These are phyloP conservation scores for Ogataea hybrid DNA, from an alignment of 1,139 yeast genomes.

Conservation along the genomic window DNA sequence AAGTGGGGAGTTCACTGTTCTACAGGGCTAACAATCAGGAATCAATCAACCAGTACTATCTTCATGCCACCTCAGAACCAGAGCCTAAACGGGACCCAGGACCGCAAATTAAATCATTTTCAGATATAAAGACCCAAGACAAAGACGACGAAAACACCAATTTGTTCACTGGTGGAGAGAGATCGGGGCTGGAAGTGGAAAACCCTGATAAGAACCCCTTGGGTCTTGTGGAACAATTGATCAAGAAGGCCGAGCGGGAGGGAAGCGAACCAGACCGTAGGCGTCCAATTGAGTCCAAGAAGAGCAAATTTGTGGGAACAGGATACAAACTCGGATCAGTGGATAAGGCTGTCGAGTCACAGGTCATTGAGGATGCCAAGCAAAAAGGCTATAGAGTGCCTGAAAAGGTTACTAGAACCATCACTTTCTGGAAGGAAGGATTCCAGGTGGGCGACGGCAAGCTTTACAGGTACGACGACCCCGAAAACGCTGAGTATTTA, in stretches of 20 bases:
- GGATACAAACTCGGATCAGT: conserved; percentile 81
- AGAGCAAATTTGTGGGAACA: conserved; percentile 54
- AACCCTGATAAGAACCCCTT: conserved; percentile 63
- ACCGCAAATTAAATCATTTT: conserved; percentile 36
- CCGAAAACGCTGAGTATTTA: conserved; percentile 72
- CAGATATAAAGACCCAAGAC: conserved; percentile 33
- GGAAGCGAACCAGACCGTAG: conserved; percentile 36
- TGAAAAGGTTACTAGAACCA: conserved; percentile 62
- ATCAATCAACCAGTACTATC: conserved; percentile 21
- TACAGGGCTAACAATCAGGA: conserved; percentile 13
- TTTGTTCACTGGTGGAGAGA: conserved; percentile 94
- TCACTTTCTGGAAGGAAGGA: conserved; percentile 96
- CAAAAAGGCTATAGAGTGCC: conserved; percentile 36
- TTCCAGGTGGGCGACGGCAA: conserved; percentile 93
- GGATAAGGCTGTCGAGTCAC: conserved; percentile 43
- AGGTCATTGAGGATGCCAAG: conserved; percentile 28
- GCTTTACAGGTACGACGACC: conserved; percentile 85
- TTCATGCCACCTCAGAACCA: conserved; percentile 18
- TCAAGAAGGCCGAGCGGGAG: conserved; percentile 57
- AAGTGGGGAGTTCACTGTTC: conserved; percentile 8
- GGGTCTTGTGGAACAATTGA: conserved; percentile 51
- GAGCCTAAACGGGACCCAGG: conserved; percentile 2
- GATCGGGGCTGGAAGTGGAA: conserved; percentile 90
- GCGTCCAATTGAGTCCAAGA: conserved; percentile 40
- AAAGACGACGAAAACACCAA: conserved; percentile 58